A percentile compares a stretch with the other conserved stretches of the same genome.
phyloP scores from a whole-genome alignment of 2,329 filamentous ascomycete genomes.

The Chlorencoelia australis region DNA sequence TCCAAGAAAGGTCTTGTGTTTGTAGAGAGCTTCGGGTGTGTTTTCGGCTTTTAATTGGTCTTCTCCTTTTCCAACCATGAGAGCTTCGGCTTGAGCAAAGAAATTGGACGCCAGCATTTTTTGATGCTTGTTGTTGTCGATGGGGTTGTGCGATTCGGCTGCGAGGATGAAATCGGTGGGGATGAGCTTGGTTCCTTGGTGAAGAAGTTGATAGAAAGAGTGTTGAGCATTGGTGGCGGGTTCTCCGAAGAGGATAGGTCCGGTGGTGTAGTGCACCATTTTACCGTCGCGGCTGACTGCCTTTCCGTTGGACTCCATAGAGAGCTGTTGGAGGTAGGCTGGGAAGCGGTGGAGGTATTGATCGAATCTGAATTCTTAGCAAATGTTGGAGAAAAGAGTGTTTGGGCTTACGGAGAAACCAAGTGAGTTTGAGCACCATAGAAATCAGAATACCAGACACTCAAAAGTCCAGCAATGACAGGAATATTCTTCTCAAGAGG shows the following conservation, averaged over 20 bases:
- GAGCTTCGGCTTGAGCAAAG: constrained; percentile 77
- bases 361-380: constrained; percentile 68
- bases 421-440: constrained; percentile 97
- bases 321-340: constrained; percentile 96
- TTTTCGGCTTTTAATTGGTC: constrained; percentile 71
- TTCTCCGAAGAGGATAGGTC: constrained; percentile 92
- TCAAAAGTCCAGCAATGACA: constrained; percentile 80
- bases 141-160: constrained; percentile 92
- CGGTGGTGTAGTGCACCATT: constrained; percentile 94
- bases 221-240: constrained; percentile 98
- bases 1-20: constrained; percentile 99
- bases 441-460: constrained; percentile 98
- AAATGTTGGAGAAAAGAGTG: constrained; percentile 6
- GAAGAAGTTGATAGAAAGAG: constrained; percentile 99
- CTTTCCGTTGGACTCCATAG: constrained; percentile 99
- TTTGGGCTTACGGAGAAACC: constrained; percentile 68
- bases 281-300: constrained; percentile 82
- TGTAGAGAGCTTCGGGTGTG: constrained; percentile 62
- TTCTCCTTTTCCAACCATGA: constrained; percentile 84
- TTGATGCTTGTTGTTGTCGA: constrained; percentile 87
- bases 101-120: constrained; percentile 92
- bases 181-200: constrained; percentile 98
- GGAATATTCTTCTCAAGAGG: constrained; percentile 94
- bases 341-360: constrained; percentile 99
- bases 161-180: constrained; percentile 97